Conservation (phyloP, 106 monocot genomes). For the Phalaenopsis aphrodite region DNA sequence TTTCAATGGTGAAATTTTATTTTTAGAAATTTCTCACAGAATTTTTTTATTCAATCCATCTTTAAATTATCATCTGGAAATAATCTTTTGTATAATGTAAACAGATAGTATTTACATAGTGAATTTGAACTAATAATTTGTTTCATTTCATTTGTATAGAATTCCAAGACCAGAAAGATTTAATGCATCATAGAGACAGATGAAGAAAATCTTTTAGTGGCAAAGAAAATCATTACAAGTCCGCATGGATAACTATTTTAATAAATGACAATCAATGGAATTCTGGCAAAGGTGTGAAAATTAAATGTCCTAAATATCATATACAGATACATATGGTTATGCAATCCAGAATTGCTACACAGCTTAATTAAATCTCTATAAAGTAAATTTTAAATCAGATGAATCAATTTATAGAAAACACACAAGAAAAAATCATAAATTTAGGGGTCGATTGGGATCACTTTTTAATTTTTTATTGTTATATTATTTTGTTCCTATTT, state of each 20-base stretch:
- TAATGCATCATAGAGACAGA: neutral
- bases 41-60: no score
- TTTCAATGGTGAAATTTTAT: no score
- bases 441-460: neutral
- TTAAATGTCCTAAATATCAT: neutral
- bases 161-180: no score
- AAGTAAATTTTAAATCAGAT: neutral
- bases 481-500: no score
- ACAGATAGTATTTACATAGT: no score
- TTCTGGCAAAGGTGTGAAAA: neutral
- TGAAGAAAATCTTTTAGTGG: neutral
- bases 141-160: no score
- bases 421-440: neutral
- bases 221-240: neutral
- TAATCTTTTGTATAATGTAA: no score
- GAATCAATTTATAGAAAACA: neutral
- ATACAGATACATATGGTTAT: neutral
- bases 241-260: neutral
- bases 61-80: no score
- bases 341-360: neutral
- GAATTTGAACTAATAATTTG: no score
- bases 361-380: neutral
- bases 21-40: no score
- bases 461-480: no score
- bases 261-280: neutral